Percentiles rank a stretch among this genome's conserved stretches.
phyloP scores from a whole-genome alignment of 2,329 filamentous ascomycete genomes.

The Colletotrichum spinosum region DNA sequence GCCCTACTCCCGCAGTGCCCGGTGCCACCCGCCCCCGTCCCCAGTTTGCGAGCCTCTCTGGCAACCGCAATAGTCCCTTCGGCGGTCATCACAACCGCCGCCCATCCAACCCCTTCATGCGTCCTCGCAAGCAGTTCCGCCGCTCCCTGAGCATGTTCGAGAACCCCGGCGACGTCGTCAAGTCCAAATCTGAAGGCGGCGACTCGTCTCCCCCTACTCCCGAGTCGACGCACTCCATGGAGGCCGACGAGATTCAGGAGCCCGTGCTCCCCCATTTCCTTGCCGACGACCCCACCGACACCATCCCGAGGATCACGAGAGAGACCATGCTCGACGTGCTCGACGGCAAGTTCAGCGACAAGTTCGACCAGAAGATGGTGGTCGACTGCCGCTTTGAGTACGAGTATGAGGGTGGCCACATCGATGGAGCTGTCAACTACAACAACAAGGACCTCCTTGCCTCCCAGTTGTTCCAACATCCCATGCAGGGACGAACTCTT shows the following conservation, averaged over 20 bases:
- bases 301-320: slow-evolving; percentile 86
- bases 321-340: slow-evolving; percentile 87
- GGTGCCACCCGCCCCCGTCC: slow-evolving; percentile 73
- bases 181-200: slow-evolving; percentile 72
- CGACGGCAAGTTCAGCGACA: slow-evolving; percentile 81
- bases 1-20: slow-evolving; percentile 65
- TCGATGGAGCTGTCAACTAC: slow-evolving; percentile 92
- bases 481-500: slow-evolving; percentile 77
- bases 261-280: slow-evolving; percentile 87
- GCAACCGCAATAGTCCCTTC: slow-evolving; percentile 80
- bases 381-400: slow-evolving; percentile 99
- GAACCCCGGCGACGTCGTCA: slow-evolving; percentile 87
- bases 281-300: slow-evolving; percentile 83
- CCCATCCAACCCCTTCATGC: slow-evolving; percentile 75
- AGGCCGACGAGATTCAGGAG: slow-evolving; percentile 81
- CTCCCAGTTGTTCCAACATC: slow-evolving; percentile 78
- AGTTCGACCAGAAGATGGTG: slow-evolving; percentile 85
- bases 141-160: slow-evolving; percentile 99
- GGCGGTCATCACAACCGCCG: slow-evolving; percentile 78
- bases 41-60: slow-evolving; percentile 71
- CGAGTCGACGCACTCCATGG: slow-evolving; percentile 79
- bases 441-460: slow-evolving; percentile 94
- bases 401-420: slow-evolving; percentile 96
- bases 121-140: slow-evolving; percentile 88
- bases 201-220: slow-evolving; percentile 58